phyloP scores from a whole-genome alignment of 2,329 filamentous ascomycete genomes.

The Emydomyces testavorans region DNA sequence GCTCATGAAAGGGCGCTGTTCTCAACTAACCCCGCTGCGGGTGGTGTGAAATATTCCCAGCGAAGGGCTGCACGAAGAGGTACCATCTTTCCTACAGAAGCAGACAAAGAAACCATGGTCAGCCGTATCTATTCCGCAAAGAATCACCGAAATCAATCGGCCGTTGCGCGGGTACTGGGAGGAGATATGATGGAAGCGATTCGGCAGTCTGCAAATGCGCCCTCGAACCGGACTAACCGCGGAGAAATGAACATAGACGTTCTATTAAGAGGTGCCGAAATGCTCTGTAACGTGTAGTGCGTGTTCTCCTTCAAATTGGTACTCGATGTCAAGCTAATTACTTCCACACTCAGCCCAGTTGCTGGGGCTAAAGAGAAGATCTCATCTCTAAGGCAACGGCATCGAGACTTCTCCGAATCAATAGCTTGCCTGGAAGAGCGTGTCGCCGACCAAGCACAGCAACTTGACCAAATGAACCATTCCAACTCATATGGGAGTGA shows the following conservation, averaged over 20 bases:
- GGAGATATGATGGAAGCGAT: conserved; percentile 77
- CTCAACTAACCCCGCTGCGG: conserved; percentile 62
- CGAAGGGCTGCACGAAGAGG: conserved; percentile 38
- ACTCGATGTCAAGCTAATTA: not conserved
- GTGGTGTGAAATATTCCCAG: conserved; percentile 32
- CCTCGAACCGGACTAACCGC: conserved; percentile 40
- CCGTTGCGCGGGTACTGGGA: conserved; percentile 80
- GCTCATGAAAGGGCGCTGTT: conserved; percentile 89
- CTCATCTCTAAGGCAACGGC: conserved; percentile 55
- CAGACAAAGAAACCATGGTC: conserved; percentile 33
- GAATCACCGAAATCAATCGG: conserved; percentile 50
- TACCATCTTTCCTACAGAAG: conserved; percentile 38
- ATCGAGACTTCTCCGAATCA: conserved; percentile 60
- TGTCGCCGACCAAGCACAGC: conserved; percentile 62
- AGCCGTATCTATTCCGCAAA: conserved; percentile 39
- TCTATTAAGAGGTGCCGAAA: conserved; percentile 75
- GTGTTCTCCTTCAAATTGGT: conserved; percentile 19
- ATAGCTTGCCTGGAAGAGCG: conserved; percentile 68
- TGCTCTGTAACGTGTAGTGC: conserved; percentile 74
- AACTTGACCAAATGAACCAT: conserved; percentile 60
- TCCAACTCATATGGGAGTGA: conserved; percentile 46
- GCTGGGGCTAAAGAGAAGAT: conserved; percentile 70
- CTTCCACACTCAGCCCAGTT: conserved; percentile 43
- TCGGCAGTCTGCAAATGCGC: conserved; percentile 45
- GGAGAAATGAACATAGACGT: conserved; percentile 79